A percentile compares a stretch with the other conserved stretches of the same genome.
Evolutionary conservation across 805 yeast species (phyloP).

Genomic region (Vanderwaltozyma verrucispora): DNA sequence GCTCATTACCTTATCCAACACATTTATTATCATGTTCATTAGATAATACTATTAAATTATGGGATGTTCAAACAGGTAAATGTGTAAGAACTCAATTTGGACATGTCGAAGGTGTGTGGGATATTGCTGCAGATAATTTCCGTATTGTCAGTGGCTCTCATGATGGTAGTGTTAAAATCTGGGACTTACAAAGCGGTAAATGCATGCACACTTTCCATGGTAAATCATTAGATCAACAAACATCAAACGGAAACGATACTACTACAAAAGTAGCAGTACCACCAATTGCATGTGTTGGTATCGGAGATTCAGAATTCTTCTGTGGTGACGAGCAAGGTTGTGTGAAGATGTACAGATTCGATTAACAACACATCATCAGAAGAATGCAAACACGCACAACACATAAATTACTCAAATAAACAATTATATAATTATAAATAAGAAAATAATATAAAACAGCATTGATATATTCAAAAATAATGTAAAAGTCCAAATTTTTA

Average conservation of each 20-base stretch:
- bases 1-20: conserved; percentile 47
- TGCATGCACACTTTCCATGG: conserved; percentile 91
- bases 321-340: conserved; percentile 85
- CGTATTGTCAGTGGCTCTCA: conserved; percentile 92
- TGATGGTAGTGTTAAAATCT: conserved; percentile 80
- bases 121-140: conserved; percentile 90
- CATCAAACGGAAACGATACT: background rate
- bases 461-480: too few species aligned
- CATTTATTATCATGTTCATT: conserved; percentile 79
- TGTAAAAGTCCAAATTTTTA: too few species aligned
- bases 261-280: background rate
- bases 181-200: conserved; percentile 93
- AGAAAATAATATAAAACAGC: too few species aligned
- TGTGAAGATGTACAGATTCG: conserved; percentile 79
- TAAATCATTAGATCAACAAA: conserved; percentile 13
- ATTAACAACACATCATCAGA: too few species aligned
- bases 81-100: conserved; percentile 94
- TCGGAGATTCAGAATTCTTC: conserved; percentile 82
- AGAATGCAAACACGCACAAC: too few species aligned
- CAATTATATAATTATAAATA: too few species aligned
- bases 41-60: conserved; percentile 85
- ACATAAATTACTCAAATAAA: too few species aligned
- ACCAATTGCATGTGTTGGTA: conserved; percentile 55
- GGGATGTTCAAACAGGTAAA: conserved; percentile 82
- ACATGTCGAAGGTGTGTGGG: conserved; percentile 98